phyloP scores from a whole-genome alignment of 345 rosid genomes.

The Linum usitatissimum region DNA sequence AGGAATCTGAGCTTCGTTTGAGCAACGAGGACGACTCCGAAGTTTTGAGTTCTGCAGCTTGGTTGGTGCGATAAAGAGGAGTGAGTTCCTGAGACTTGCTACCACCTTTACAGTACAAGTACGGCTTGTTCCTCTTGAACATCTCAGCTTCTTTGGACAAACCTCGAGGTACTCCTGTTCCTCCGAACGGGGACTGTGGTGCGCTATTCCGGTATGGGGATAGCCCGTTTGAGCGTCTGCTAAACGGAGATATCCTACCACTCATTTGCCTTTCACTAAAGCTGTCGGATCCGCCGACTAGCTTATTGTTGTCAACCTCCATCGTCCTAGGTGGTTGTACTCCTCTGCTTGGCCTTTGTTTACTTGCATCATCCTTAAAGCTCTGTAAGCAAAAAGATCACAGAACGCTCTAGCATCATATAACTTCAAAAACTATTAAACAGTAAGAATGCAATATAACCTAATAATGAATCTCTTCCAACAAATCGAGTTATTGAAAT shows the following conservation, averaged over 20 bases:
- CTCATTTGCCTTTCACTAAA: slow-evolving; percentile 26
- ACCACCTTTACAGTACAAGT: slow-evolving; percentile 19
- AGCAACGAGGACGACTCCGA: too few species aligned
- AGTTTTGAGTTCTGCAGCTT: background rate
- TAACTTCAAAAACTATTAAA: too few species aligned
- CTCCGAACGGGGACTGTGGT: slow-evolving; percentile 42
- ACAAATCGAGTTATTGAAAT: too few species aligned
- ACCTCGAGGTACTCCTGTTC: slow-evolving; percentile 31
- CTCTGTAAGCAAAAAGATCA: slow-evolving; percentile 29
- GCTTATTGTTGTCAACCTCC: slow-evolving; percentile 23
- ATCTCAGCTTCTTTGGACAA: slow-evolving; percentile 49
- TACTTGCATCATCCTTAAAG: slow-evolving; percentile 27
- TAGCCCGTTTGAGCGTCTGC: slow-evolving; percentile 34
- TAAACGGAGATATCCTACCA: slow-evolving; percentile 43
- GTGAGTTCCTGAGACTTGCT: slow-evolving; percentile 44
- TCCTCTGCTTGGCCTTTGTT: slow-evolving; percentile 27
- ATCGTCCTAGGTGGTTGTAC: slow-evolving; percentile 33
- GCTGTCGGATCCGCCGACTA: slow-evolving; percentile 31
- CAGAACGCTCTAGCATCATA: too few species aligned
- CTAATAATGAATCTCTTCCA: too few species aligned
- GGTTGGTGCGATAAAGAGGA: slow-evolving; percentile 18
- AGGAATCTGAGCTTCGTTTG: slow-evolving; percentile 11
- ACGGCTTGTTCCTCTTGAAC: slow-evolving; percentile 29
- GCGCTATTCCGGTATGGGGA: slow-evolving; percentile 47
- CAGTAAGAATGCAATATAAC: too few species aligned